Percentiles rank a stretch among this genome's conserved stretches.
Evolutionary conservation across 208 protist genomes (phyloP).

Genomic region (Balamuthia mandrillaris): DNA sequence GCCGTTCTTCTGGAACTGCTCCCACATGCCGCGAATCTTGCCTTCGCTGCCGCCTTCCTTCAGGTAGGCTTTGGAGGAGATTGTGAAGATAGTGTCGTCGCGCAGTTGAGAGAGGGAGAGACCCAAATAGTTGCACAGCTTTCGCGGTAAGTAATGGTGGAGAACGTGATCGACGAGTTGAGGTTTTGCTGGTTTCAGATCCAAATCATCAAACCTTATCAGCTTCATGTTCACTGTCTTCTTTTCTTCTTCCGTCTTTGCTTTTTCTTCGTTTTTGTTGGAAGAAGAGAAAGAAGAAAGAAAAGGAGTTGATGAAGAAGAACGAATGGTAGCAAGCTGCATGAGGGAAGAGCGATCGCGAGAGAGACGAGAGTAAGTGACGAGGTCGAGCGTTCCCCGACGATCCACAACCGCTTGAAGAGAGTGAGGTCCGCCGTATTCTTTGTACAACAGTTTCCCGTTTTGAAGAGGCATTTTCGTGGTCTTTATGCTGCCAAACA

Average conservation of each 20-base stretch:
- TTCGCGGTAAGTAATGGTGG: constrained; percentile 1
- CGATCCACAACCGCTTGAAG: background rate
- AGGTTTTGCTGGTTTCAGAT: background rate
- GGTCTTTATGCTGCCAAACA: constrained; percentile 21
- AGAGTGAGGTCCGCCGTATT: background rate
- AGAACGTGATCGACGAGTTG: background rate
- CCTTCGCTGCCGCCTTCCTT: constrained; percentile 9
- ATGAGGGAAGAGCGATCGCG: background rate
- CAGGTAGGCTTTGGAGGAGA: too few species aligned
- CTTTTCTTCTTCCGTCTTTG: background rate
- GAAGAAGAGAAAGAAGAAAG: background rate
- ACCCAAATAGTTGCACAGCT: constrained; percentile 20
- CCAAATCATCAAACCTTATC: background rate
- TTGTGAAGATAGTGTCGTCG: background rate
- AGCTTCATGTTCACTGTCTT: background rate
- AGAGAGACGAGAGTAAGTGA: background rate
- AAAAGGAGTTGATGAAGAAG: background rate
- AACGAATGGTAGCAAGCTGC: background rate
- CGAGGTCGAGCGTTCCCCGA: background rate
- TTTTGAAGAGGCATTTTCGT: background rate
- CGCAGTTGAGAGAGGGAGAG: background rate
- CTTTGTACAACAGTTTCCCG: background rate
- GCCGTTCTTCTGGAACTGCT: constrained; percentile 19
- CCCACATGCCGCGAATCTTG: constrained; percentile 28
- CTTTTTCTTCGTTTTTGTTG: background rate